Percentiles rank a stretch among this genome's conserved stretches.
Evolutionary conservation across 176 grass and related monocot genomes (phyloP).

Genomic region (Oryza brachyantha): DNA sequence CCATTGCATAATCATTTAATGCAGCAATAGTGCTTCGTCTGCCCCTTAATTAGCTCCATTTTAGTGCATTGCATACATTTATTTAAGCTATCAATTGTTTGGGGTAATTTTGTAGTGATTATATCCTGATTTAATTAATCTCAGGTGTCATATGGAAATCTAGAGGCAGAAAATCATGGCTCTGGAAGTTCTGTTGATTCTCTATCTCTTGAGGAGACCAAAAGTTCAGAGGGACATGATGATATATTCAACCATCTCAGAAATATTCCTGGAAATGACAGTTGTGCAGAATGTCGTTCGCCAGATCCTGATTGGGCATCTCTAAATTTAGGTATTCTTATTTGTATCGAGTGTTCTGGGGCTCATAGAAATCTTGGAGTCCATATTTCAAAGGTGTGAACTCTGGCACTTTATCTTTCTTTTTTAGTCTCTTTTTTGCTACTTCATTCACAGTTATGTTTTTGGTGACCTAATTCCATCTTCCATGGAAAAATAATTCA

Average conservation of each 20-base stretch:
- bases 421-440: slow-evolving; percentile 6
- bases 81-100: background rate
- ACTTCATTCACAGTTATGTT: background rate
- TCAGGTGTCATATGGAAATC: slow-evolving; percentile 52
- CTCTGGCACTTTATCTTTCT: background rate
- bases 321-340: slow-evolving; percentile 88
- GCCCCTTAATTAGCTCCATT: slow-evolving; percentile 22
- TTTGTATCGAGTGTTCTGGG: slow-evolving; percentile 95
- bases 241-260: slow-evolving; percentile 58
- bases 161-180: slow-evolving; percentile 36
- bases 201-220: slow-evolving; percentile 42
- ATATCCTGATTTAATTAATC: slow-evolving; percentile 36
- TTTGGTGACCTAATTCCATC: background rate
- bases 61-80: slow-evolving; percentile 11
- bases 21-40: background rate
- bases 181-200: slow-evolving; percentile 41
- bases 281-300: slow-evolving; percentile 84
- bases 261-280: slow-evolving; percentile 86
- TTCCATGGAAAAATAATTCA: background rate
- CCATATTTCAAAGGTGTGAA: slow-evolving; percentile 87
- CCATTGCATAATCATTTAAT: slow-evolving; percentile 19
- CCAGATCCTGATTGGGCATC: slow-evolving; percentile 94
- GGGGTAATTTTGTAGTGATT: background rate
- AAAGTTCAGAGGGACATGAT: slow-evolving; percentile 51
- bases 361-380: slow-evolving; percentile 98